phyloP scores from a whole-genome alignment of 2,329 filamentous ascomycete species.

The Fusarium foetens region DNA sequence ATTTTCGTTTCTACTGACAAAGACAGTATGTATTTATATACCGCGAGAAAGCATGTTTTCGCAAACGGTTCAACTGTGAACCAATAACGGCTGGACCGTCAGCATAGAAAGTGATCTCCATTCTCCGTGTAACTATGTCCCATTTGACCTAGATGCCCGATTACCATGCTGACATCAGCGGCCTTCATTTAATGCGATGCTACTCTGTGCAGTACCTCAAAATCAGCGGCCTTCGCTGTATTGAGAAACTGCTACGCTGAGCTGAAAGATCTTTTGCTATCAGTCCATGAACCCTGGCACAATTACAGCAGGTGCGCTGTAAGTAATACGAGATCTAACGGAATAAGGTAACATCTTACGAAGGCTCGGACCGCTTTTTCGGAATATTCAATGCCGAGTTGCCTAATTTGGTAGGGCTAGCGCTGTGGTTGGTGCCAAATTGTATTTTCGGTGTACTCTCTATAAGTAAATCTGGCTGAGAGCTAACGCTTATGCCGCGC shows the following conservation, averaged over 20 bases:
- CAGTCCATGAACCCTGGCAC: rapidly evolving
- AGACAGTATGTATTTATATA: background rate
- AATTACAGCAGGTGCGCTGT: background rate
- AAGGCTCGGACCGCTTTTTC: background rate
- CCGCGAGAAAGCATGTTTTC: rapidly evolving
- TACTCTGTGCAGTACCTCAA: background rate
- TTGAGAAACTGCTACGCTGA: background rate
- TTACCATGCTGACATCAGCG: background rate
- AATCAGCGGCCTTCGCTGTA: background rate
- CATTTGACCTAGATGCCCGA: background rate
- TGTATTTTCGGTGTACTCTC: background rate
- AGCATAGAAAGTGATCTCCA: rapidly evolving
- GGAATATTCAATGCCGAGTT: background rate
- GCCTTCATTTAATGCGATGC: background rate
- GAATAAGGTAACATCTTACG: too few species aligned
- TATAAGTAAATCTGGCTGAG: background rate
- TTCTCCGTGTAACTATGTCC: background rate
- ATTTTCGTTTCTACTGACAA: background rate
- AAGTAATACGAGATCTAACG: background rate
- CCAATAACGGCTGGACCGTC: background rate
- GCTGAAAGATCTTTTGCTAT: background rate
- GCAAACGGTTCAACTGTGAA: rapidly evolving
- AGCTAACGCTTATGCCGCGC: background rate
- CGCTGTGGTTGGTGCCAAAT: background rate
- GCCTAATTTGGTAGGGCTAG: background rate